Evolutionary conservation across 768 basidiomycete genomes (phyloP), one percentile per base, ranked within the genome.

Genomic region (Boletus barrowsii): DNA sequence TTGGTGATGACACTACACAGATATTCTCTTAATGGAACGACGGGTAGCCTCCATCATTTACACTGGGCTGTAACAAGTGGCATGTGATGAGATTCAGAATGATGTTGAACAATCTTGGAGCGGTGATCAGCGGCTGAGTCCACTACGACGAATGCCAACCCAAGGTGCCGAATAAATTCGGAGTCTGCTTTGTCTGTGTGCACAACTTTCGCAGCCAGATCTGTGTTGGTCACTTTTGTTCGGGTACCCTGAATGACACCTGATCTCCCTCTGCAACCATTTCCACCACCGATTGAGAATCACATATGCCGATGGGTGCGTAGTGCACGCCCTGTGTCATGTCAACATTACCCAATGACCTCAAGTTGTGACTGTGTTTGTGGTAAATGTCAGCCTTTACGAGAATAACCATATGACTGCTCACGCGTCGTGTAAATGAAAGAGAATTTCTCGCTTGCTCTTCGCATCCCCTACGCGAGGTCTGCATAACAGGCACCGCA

Each of bases 181-280:
- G 26, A 29, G 8, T 29, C 26, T 29, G 9, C 26, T 29, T 9
- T 29, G 9, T 9, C 26, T 8, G 9, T 29, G 26, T 9, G 26
- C 26, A 9, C 9, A 29, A 29, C 26, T 29, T 29, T 29, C 26
- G 26, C 24, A 24, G 24, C 24, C 24, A 24, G 9, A 1, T 29
- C 1, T 9, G 26, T 8, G 26, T 29, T 8, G 26, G 26, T 29
- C 26, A 29, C 26, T 29, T 29, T 36, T 13, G 22, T 22, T 22
- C 3, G 22, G n/a, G 29, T 18, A 36, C 20, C 15, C 3, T 55
- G 36, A 58, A 58, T 11, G 22, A 36, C 29, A 53, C 30, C 15
- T n/a, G 33, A 3, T 17, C 36, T 13, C 51, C 51, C 11, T 54
- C 52, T 37, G 57, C 43, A 14, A 45, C 29, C 47, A 57, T 53